Base-by-base conservation (phyloP, 352 stramenopile genomes). In the Globisporangium paddicum region DNA sequence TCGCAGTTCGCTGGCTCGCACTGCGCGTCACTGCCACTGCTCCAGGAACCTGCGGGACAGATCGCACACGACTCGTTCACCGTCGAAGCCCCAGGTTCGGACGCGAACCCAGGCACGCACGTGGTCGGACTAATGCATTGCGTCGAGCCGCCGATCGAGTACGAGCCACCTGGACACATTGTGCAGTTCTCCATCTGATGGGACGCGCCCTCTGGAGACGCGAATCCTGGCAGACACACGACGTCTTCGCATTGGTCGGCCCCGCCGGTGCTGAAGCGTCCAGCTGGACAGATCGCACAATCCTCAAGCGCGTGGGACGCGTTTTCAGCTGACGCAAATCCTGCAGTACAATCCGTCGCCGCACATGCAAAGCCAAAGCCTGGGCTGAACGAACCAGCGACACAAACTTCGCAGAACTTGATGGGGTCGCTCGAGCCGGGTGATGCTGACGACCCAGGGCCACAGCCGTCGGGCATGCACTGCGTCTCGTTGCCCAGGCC, bases 401-500 rank as follows among this genome's bases (percentile, higher is more conserved):
- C 16, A 50, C 73, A 83, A 0, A 67, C 55, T 34, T 68, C 41
- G 38, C 73, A 83, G 19, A 70, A 72, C 19, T 63, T 60, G 4
- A 68, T 16, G 1, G 71, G 58, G 42, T 76, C 66, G 34, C 58
- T 68, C 13, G 73, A 68, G 3, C 68, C 68, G 7, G 42, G 55
- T 7, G 57, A 68, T 1, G 68, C 46, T 1, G 68, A 64, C 1
- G 68, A 66, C 28, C 71, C 71, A 21, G 71, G 61, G n/a, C 32
- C 57, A 46, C 71, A 79, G 5, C 53, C 6, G 53, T 76, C 69
- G 8, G 62, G 45, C 50, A 32, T 38, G 37, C 71, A 79, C 58
- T 75, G 68, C 13, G 68, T 71, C 38, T 72, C 57, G 48, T 79
- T 79, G 26, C 68, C 71, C 6, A 21, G 28, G 21, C 65, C 51